These are phyloP conservation scores for Candida tammaniensis DNA, from an alignment of 805 yeast genomes.

Conservation along the genomic window DNA sequence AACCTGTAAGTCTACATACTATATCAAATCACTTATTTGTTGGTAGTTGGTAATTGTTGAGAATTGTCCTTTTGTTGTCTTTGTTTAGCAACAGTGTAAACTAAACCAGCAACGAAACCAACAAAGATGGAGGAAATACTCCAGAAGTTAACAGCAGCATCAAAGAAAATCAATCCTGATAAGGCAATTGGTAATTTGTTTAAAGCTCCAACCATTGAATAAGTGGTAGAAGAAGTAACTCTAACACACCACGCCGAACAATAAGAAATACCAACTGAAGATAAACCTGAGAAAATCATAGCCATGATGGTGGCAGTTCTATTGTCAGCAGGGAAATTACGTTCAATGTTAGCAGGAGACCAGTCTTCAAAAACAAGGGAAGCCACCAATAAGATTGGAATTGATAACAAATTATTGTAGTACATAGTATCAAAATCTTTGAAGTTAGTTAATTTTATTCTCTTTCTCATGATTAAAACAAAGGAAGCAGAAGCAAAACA, in stretches of 20 bases:
- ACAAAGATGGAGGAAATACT: constrained; percentile 86
- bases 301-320: constrained; percentile 69
- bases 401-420: constrained; percentile 91
- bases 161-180: constrained; percentile 91
- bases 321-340: constrained; percentile 74
- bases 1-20: no score
- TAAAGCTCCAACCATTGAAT: constrained; percentile 99
- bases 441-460: constrained; percentile 95
- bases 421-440: constrained; percentile 97
- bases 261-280: constrained; percentile 96
- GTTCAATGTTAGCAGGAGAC: constrained; percentile 72
- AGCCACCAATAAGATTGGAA: constrained; percentile 78
- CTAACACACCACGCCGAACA: constrained; percentile 99
- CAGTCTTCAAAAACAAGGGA: constrained; percentile 89
- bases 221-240: constrained; percentile 97
- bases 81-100: constrained; percentile 93
- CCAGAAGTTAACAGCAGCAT: constrained; percentile 90
- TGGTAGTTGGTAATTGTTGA: constrained; percentile 29
- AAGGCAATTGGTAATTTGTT: constrained; percentile 97
- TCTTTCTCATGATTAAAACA: constrained; percentile 93
- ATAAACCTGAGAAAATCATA: constrained; percentile 90
- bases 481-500: constrained; percentile 93
- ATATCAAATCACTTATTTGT: no score
- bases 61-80: constrained; percentile 60
- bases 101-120: constrained; percentile 94